A percentile compares a stretch with the other conserved stretches of the same genome.
These are phyloP conservation scores for Psophocarpus tetragonolobus DNA, from an alignment of 306 rosid genomes.

Conservation along the genomic window DNA sequence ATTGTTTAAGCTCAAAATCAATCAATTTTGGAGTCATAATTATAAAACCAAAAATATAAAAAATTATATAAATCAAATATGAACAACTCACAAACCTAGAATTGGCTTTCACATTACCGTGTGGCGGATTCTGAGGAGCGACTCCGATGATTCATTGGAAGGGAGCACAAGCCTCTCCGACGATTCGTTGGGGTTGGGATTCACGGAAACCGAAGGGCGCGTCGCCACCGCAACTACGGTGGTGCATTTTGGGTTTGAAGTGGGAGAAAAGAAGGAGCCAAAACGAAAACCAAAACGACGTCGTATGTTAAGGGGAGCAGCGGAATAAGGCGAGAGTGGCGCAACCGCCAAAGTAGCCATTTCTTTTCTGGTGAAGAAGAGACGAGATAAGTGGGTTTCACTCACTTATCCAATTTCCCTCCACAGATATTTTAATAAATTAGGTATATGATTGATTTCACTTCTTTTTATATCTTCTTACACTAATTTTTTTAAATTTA, in stretches of 20 bases:
- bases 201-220: constrained; percentile 32
- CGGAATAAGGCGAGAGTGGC: constrained; percentile 31
- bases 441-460: too few species aligned
- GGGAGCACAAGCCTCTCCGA: constrained; percentile 59
- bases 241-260: constrained; percentile 33
- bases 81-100: background rate
- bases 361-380: constrained; percentile 38
- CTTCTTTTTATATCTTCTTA: too few species aligned
- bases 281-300: constrained; percentile 31
- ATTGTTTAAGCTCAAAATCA: too few species aligned
- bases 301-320: constrained; percentile 38
- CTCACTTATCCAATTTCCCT: background rate
- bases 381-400: background rate
- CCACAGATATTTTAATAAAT: too few species aligned
- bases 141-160: constrained; percentile 75
- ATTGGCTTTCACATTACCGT: constrained; percentile 54
- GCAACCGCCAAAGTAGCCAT: constrained; percentile 43
- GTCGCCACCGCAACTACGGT: constrained; percentile 54
- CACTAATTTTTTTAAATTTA: too few species aligned
- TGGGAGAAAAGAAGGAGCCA: constrained; percentile 25
- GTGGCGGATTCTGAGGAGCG: constrained; percentile 88
- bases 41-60: too few species aligned
- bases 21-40: too few species aligned
- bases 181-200: background rate
- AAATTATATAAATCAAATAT: too few species aligned